Evolutionary conservation across 176 grass and related monocot species (phyloP).

Genomic region (Carex myosuroides): DNA sequence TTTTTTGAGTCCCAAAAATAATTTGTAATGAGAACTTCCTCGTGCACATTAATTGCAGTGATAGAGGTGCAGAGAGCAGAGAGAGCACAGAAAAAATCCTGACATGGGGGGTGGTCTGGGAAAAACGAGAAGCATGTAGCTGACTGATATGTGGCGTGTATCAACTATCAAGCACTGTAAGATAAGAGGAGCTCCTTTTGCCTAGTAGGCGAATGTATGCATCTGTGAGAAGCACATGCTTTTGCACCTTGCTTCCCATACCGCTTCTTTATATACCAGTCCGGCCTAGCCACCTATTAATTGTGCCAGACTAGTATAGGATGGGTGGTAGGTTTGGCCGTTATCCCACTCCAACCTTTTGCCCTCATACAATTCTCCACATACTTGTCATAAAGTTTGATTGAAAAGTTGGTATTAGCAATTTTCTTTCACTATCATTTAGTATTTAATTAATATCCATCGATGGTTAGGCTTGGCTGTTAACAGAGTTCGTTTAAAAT

Average conservation of each 20-base stretch:
- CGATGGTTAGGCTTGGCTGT: background rate
- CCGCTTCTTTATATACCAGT: constrained; percentile 20
- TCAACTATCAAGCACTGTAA: constrained; percentile 1
- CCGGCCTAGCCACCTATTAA: constrained; percentile 2
- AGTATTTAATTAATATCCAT: background rate
- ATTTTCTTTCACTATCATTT: no score
- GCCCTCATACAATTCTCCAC: background rate
- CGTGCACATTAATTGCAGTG: constrained; percentile 9
- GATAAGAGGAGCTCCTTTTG: background rate
- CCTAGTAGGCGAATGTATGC: constrained; percentile 20
- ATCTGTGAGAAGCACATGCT: constrained; percentile 9
- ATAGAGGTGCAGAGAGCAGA: background rate
- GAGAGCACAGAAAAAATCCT: background rate
- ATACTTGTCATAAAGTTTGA: background rate
- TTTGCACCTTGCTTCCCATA: constrained; percentile 18
- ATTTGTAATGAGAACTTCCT: background rate
- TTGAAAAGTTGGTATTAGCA: background rate
- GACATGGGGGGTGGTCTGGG: constrained; percentile 2
- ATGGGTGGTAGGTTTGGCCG: background rate
- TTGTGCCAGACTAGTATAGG: background rate
- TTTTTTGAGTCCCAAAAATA: background rate
- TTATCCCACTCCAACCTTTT: background rate
- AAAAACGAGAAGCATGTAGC: constrained; percentile 14
- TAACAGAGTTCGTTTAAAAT: background rate
- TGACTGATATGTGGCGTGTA: constrained; percentile 21